phyloP scores from a whole-genome alignment of 106 monocot genomes.

The Vanilla planifolia region DNA sequence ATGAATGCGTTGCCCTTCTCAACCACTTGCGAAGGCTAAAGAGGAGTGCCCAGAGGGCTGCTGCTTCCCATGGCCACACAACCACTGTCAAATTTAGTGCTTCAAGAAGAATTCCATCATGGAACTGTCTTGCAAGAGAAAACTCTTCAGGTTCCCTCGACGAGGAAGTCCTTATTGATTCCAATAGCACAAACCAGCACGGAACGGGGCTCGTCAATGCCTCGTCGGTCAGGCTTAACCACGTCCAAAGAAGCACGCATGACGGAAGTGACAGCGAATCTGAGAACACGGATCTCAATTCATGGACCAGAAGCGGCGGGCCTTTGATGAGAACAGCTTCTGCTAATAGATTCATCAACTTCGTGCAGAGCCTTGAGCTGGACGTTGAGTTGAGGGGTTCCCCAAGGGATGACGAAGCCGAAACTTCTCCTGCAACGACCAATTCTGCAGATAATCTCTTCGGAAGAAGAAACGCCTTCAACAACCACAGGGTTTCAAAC shows the following conservation, averaged over 20 bases:
- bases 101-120: slow-evolving; percentile 85
- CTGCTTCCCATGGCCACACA: slow-evolving; percentile 40
- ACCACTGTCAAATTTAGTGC: slow-evolving; percentile 37
- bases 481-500: slow-evolving; percentile 3
- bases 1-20: slow-evolving; percentile 84
- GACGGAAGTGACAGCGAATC: slow-evolving; percentile 85
- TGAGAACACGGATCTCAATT: slow-evolving; percentile 62
- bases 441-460: slow-evolving; percentile 8
- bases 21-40: slow-evolving; percentile 85
- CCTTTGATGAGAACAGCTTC: slow-evolving; percentile 87
- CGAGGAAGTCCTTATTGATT: slow-evolving; percentile 38
- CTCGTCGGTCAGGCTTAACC: not conserved
- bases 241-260: slow-evolving; percentile 9
- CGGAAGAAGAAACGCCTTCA: slow-evolving; percentile 9
- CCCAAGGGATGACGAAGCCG: slow-evolving; percentile 24
- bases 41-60: slow-evolving; percentile 57
- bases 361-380: slow-evolving; percentile 55
- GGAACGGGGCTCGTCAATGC: slow-evolving; percentile 1
- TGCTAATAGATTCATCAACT: slow-evolving; percentile 67
- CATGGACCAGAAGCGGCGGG: slow-evolving; percentile 82
- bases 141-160: slow-evolving; percentile 81
- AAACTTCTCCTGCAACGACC: slow-evolving; percentile 9
- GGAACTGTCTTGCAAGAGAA: slow-evolving; percentile 90
- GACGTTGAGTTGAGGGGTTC: slow-evolving; percentile 16
- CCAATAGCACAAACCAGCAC: slow-evolving; percentile 11